phyloP scores from a whole-genome alignment of 1,284 basidiomycete genomes.

The Phellopilus nigrolimitatus region DNA sequence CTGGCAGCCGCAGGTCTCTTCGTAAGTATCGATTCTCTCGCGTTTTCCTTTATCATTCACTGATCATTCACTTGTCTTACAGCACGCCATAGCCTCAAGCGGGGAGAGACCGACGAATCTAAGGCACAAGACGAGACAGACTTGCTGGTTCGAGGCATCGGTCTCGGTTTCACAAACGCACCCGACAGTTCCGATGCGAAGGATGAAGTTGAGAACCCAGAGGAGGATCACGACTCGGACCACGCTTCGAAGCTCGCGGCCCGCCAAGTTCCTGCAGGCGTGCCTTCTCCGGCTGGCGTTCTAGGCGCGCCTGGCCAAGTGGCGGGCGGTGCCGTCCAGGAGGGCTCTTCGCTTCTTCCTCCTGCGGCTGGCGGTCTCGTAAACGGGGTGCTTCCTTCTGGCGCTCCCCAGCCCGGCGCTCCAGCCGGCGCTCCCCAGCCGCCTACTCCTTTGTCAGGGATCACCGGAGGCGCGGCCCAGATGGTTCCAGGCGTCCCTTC shows the following conservation, averaged over 20 bases:
- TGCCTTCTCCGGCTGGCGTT: neutral
- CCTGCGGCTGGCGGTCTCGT: neutral
- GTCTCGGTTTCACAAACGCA: too few relatives aligned
- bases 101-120: neutral
- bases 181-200: neutral
- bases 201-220: neutral
- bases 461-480: conserved; percentile 2
- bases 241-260: neutral
- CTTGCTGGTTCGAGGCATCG: neutral
- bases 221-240: neutral
- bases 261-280: neutral
- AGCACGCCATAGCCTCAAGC: conserved; percentile 1
- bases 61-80: neutral
- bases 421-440: neutral
- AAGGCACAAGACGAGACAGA: neutral
- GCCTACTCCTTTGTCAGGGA: neutral
- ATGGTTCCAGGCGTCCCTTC: neutral
- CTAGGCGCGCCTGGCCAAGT: neutral
- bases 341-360: neutral
- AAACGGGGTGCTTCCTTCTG: neutral
- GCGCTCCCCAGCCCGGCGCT: neutral
- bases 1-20: conserved; percentile 8
- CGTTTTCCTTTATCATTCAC: neutral
- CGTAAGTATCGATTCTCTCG: conserved; percentile 1
- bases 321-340: neutral